phyloP scores from a whole-genome alignment of 306 rosid species.

The Cucumis melo region DNA sequence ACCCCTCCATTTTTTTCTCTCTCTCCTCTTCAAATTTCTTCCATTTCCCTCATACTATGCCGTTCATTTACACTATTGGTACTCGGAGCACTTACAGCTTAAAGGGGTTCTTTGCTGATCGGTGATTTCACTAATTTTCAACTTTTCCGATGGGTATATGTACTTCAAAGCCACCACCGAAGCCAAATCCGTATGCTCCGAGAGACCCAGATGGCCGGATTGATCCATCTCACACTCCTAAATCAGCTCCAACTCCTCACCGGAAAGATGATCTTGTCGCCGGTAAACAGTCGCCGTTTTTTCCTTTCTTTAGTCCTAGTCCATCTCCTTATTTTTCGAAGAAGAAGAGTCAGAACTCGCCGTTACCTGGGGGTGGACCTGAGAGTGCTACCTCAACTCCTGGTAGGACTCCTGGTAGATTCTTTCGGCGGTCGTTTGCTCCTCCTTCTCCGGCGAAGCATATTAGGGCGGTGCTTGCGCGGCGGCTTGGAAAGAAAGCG shows the following conservation, averaged over 20 bases:
- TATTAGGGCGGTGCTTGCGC: constrained; percentile 57
- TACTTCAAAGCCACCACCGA: constrained; percentile 79
- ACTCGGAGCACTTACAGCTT: neutral
- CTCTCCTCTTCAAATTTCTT: neutral
- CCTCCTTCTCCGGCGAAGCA: constrained; percentile 99
- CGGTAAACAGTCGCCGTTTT: constrained; percentile 59
- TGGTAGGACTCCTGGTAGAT: constrained; percentile 73
- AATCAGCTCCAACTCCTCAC: constrained; percentile 20
- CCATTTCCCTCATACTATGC: neutral
- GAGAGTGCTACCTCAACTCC: constrained; percentile 72
- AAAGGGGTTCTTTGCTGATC: neutral
- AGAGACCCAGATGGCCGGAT: constrained; percentile 22
- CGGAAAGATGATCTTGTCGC: constrained; percentile 27
- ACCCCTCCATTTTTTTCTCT: neutral
- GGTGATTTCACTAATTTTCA: neutral
- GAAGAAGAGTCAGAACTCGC: constrained; percentile 11
- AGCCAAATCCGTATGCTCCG: constrained; percentile 49
- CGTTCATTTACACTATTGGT: neutral
- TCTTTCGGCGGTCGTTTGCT: constrained; percentile 78
- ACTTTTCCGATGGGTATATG: constrained; percentile 59
- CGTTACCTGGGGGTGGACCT: constrained; percentile 36
- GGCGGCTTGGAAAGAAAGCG: constrained; percentile 68
- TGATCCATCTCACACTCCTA: constrained; percentile 39
- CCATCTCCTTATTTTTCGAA: constrained; percentile 59
- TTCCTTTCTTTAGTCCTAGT: constrained; percentile 86